phyloP scores from a whole-genome alignment of 768 basidiomycete genomes.

The Trametes cinnabarina region DNA sequence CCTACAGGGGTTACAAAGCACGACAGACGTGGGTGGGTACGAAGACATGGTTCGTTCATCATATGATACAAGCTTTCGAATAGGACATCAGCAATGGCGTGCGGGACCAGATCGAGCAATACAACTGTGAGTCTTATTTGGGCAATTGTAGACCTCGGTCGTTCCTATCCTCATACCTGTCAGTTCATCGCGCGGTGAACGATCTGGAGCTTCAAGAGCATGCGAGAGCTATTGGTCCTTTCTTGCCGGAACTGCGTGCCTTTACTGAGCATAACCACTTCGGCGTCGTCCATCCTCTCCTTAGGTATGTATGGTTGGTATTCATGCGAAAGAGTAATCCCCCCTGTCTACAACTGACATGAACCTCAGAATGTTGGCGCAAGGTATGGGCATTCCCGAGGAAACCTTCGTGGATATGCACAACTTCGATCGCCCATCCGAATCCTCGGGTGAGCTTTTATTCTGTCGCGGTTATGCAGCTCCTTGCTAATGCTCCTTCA shows the following conservation, averaged over 20 bases:
- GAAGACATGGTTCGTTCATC: conserved; percentile 26
- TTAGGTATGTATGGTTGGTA: conserved; percentile 26
- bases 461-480: conserved; percentile 25
- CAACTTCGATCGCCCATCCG: conserved; percentile 34
- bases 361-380: conserved; percentile 40
- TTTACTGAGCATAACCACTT: conserved; percentile 31
- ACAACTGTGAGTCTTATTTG: conserved; percentile 43
- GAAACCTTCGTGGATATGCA: conserved; percentile 42
- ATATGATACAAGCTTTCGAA: not conserved
- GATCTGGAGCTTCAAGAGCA: conserved; percentile 29
- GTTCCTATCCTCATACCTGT: not conserved
- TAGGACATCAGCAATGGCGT: conserved; percentile 64
- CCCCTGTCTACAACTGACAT: no score
- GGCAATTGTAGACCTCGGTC: no score
- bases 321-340: no score
- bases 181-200: conserved; percentile 35
- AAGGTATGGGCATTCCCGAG: conserved; percentile 45
- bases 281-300: conserved; percentile 28
- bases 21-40: conserved; percentile 51
- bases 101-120: conserved; percentile 61
- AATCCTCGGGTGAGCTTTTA: conserved; percentile 34
- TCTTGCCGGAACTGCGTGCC: conserved; percentile 30
- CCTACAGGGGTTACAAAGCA: conserved; percentile 55
- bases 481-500: conserved; percentile 16
- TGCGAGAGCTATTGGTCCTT: conserved; percentile 28